Base-by-base conservation (phyloP, 2,329 filamentous ascomycete species). In the Ceratocystis albifundus region DNA sequence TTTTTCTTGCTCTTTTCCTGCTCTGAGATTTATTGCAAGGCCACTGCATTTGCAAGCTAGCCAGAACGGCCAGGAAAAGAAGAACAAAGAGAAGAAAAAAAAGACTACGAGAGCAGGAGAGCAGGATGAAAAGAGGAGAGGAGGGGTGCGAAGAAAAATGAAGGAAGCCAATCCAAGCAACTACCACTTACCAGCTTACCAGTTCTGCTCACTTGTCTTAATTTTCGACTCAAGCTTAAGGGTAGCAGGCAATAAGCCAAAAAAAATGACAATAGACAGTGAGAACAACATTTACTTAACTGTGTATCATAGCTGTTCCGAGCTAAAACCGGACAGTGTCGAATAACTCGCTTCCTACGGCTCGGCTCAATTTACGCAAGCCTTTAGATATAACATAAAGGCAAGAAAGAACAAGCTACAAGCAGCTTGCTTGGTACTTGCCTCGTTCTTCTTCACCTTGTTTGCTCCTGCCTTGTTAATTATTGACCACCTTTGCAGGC, bases 151-250 rank as follows among this genome's bases (percentile, higher is more conserved):
- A 59, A 20, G 30, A 59, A 32, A 32, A 36, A 59, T 59, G 55
- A 59, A 59, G 55, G 55, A 59, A 20, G 2, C 55, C 17, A 59
- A 20, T 28, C 55, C 55, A 59, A 59, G 55, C 55, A 59, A 32
- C 15, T 59, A 59, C 28, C 55, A 59, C 30, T 53, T n/a, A 59
- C 55, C n/a, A 57, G 32, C 53, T 36, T 53, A 15, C 48, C 48
- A 53, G 48, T 25, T 22, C 48, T 53, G 8, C 48, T 59, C 55
- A 59, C 55, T 59, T 32, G 55, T 59, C 25, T 59, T 17, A 17
- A 30, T 20, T 59, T 59, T 36, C 55, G 1, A n/a, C 25, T 17
- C 55, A 36, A 36, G 55, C 55, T 59, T 30, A 2, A 36, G 48
- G 48, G 25, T 22, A 28, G 48, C 3, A 28, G 25, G 22, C 2